Conservation (phyloP, 306 rosid genomes). For the Malus sieversii region DNA sequence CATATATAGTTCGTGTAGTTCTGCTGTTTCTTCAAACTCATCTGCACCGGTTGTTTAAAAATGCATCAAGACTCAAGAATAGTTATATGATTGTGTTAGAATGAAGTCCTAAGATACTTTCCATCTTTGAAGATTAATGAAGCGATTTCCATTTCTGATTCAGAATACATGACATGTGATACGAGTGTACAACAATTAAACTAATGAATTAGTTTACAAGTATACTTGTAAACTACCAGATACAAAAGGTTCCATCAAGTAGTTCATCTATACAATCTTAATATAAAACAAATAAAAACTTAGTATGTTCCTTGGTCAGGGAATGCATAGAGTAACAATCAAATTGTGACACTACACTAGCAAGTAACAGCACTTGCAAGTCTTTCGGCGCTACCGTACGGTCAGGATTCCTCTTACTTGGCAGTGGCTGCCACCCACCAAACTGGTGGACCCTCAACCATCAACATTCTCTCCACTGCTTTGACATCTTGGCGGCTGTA, state of each 20-base stretch:
- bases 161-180: background rate
- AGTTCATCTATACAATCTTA: background rate
- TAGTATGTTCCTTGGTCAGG: slow-evolving; percentile 49
- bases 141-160: background rate
- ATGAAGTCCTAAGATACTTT: background rate
- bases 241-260: background rate
- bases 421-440: too few relatives aligned
- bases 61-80: background rate
- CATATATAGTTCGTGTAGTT: slow-evolving; percentile 51
- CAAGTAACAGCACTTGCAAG: too few relatives aligned
- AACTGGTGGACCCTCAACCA: too few relatives aligned
- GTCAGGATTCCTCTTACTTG: too few relatives aligned
- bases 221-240: background rate
- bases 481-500: too few relatives aligned
- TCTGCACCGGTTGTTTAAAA: slow-evolving; percentile 32
- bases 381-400: too few relatives aligned
- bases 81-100: background rate
- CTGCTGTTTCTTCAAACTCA: slow-evolving; percentile 50
- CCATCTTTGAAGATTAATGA: background rate
- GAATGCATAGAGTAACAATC: too few relatives aligned
- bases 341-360: too few relatives aligned
- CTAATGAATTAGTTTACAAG: background rate
- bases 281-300: background rate
- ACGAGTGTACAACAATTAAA: background rate
- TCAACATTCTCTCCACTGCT: too few relatives aligned